phyloP scores from a whole-genome alignment of 768 basidiomycete genomes.

The Krasilnikovozyma curviuscula region DNA sequence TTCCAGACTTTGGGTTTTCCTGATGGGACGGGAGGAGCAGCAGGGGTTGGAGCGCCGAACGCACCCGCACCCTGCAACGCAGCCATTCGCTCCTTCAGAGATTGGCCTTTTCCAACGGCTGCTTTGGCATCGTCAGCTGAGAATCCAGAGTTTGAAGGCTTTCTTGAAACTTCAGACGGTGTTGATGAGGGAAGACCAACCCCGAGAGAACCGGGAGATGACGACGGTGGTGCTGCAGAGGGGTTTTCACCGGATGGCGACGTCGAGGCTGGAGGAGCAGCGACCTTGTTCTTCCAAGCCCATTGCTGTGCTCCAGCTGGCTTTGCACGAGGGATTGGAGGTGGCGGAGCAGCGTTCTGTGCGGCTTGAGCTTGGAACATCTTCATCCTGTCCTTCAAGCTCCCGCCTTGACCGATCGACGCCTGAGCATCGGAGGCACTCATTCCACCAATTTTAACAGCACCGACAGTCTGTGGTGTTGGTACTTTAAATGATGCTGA shows the following conservation, averaged over 20 bases:
- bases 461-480: no score
- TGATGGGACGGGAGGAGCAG: slow-evolving; percentile 38
- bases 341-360: background rate
- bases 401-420: slow-evolving; percentile 5
- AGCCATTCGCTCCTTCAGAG: slow-evolving; percentile 86
- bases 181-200: background rate
- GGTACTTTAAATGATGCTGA: no score
- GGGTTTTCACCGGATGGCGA: background rate
- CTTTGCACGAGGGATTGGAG: slow-evolving; percentile 4
- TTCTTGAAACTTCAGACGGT: background rate
- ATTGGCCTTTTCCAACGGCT: slow-evolving; percentile 54
- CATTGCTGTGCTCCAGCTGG: slow-evolving; percentile 10
- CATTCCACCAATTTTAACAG: slow-evolving; percentile 9
- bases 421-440: slow-evolving; percentile 10
- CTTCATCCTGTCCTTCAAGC: slow-evolving; percentile 11
- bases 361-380: slow-evolving; percentile 10
- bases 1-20: slow-evolving; percentile 70
- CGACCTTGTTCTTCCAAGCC: slow-evolving; percentile 11
- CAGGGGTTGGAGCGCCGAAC: slow-evolving; percentile 42
- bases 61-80: slow-evolving; percentile 67
- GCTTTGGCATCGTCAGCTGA: slow-evolving; percentile 67
- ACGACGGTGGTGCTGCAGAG: background rate
- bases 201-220: background rate
- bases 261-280: slow-evolving; percentile 7
- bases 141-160: background rate